Percentiles rank a stretch among this genome's conserved stretches.
phyloP scores from a whole-genome alignment of 2,329 filamentous ascomycete genomes.

The Tolypocladium album region DNA sequence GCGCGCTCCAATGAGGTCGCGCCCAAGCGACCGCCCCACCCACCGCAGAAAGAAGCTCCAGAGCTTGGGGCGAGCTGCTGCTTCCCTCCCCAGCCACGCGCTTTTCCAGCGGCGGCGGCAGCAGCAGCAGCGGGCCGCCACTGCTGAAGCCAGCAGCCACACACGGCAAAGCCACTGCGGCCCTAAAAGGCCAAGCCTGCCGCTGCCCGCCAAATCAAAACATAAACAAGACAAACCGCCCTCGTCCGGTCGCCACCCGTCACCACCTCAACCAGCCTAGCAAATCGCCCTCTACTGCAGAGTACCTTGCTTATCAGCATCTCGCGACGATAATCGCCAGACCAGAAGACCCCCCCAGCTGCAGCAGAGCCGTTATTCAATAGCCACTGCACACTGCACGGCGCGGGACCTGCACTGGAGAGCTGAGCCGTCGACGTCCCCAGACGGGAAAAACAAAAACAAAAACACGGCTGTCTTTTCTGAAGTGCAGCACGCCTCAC shows the following conservation, averaged over 20 bases:
- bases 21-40: neutral
- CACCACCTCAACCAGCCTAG: slow-evolving; percentile 4
- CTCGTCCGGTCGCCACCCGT: neutral
- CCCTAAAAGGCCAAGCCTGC: neutral
- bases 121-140: neutral
- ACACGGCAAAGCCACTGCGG: neutral
- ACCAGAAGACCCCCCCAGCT: neutral
- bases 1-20: too few species aligned
- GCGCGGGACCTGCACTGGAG: neutral
- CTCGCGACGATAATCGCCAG: neutral
- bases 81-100: neutral
- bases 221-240: slow-evolving; percentile 4
- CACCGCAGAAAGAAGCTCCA: neutral
- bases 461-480: neutral
- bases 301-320: neutral
- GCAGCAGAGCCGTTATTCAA: neutral
- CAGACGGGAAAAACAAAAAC: neutral
- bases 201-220: slow-evolving; percentile 4
- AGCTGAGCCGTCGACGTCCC: neutral
- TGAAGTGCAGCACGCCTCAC: neutral
- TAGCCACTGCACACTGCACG: neutral
- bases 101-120: neutral
- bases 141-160: neutral
- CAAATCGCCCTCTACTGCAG: neutral
- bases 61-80: too few species aligned